Conservation (phyloP, 2,329 filamentous ascomycete species). For the Aspergillus pseudonomiae region DNA sequence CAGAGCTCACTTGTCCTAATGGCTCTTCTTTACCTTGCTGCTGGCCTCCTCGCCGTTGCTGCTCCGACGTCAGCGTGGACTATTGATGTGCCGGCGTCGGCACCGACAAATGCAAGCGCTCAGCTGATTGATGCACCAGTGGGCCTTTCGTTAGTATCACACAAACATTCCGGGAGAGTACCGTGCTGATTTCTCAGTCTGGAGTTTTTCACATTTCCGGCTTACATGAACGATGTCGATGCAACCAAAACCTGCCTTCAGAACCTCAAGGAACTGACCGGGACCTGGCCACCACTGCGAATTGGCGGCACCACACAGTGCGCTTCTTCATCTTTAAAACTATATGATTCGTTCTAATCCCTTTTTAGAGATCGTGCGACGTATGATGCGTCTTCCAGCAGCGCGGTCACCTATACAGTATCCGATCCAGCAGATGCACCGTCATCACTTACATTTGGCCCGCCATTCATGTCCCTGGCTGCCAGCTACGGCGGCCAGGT, state of each 20-base stretch:
- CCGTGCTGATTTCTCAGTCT: slow-evolving; percentile 38
- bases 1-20: background rate
- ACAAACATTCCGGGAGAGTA: background rate
- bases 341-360: background rate
- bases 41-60: background rate
- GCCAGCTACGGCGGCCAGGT: slow-evolving; percentile 54
- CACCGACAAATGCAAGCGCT: slow-evolving; percentile 34
- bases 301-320: slow-evolving; percentile 63
- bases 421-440: slow-evolving; percentile 53
- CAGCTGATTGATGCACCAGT: slow-evolving; percentile 47
- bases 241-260: slow-evolving; percentile 55
- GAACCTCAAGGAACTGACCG: slow-evolving; percentile 55
- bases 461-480: slow-evolving; percentile 56
- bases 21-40: background rate
- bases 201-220: slow-evolving; percentile 61
- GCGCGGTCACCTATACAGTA: slow-evolving; percentile 57
- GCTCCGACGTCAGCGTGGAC: slow-evolving; percentile 24
- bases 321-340: slow-evolving; percentile 8
- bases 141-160: slow-evolving; percentile 47
- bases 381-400: slow-evolving; percentile 51
- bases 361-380: slow-evolving; percentile 53
- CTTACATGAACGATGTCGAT: slow-evolving; percentile 56
- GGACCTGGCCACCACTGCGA: slow-evolving; percentile 57
- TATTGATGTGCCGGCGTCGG: slow-evolving; percentile 40
- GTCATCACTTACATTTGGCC: slow-evolving; percentile 54